phyloP scores from a whole-genome alignment of 805 yeast species.

The Ogataea populi-albae region DNA sequence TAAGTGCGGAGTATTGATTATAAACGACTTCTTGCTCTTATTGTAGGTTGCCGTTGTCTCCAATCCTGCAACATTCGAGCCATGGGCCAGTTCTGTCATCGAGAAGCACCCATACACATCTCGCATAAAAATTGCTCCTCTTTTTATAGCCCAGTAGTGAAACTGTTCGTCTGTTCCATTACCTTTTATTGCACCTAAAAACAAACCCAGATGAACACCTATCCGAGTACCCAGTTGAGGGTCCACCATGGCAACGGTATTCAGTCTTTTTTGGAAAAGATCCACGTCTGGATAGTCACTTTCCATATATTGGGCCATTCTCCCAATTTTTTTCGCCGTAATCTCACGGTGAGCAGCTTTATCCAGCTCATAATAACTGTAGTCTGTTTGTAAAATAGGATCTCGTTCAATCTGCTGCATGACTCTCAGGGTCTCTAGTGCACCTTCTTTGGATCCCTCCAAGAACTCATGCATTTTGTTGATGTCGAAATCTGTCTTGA shows the following conservation, averaged over 20 bases:
- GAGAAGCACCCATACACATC: slow-evolving; percentile 84
- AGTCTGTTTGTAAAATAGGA: slow-evolving; percentile 55
- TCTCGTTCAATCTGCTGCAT: slow-evolving; percentile 63
- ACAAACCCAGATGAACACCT: slow-evolving; percentile 86
- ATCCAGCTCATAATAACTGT: slow-evolving; percentile 54
- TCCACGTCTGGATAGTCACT: slow-evolving; percentile 36
- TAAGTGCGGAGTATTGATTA: slow-evolving; percentile 80
- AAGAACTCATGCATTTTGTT: slow-evolving; percentile 53
- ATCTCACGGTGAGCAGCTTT: slow-evolving; percentile 57
- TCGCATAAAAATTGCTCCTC: slow-evolving; percentile 58
- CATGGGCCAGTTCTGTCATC: slow-evolving; percentile 92
- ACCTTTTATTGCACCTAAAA: slow-evolving; percentile 77
- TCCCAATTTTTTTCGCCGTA: slow-evolving; percentile 58
- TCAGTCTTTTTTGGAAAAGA: slow-evolving; percentile 56
- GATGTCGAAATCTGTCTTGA: slow-evolving; percentile 38
- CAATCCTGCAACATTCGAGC: slow-evolving; percentile 88
- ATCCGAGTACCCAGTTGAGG: slow-evolving; percentile 78
- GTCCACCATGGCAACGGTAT: slow-evolving; percentile 63
- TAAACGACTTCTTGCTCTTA: slow-evolving; percentile 58
- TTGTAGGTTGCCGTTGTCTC: slow-evolving; percentile 91
- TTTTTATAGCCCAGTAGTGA: slow-evolving; percentile 73
- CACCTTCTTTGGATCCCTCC: slow-evolving; percentile 47
- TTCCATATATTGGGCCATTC: slow-evolving; percentile 60
- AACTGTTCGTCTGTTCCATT: slow-evolving; percentile 85
- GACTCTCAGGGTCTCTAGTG: slow-evolving; percentile 45